Evolutionary conservation across 768 basidiomycete genomes (phyloP), one percentile per base, ranked within the genome.

Genomic region (Tubosaeta sp.): DNA sequence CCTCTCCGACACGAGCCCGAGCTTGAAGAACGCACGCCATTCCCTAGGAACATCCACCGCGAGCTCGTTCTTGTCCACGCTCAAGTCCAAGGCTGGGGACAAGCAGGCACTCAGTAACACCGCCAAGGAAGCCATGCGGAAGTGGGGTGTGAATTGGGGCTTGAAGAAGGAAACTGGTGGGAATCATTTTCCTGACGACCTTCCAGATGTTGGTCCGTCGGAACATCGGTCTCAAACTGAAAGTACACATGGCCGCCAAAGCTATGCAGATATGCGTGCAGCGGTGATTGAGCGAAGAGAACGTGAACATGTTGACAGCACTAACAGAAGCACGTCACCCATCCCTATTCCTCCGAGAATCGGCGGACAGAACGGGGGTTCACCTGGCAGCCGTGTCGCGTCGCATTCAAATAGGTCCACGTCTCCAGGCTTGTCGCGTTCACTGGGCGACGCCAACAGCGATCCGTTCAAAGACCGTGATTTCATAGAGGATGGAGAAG

Each of bases 61-160:
- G 1, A 58, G 78, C n/a, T 72, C 85, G 16, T 88, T 97, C 72
- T 79, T 95, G 43, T 82, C 88, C 16, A 84, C 86, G 22, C 76
- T 91, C 48, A 88, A 87, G 65, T 82, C 89, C 6, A 86, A 85
- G 39, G 82, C 85, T 0, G 73, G 71, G 22, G 94, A 95, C 68
- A 95, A 92, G 65, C 88, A 94, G 66, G 88, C 89, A 7, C 72
- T 95, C 41, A 85, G 84, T 57, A 86, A 88, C 59, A 83, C 88
- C 0, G 90, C 93, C 12, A 88, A 86, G 65, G 95, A 97, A 63
- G 80, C 88, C 9, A 86, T 97, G 77, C 84, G 86, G 53, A 95
- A 95, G 65, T 95, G 92, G 92, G 85, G 92, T 22, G 85, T 84
- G 26, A 91, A 83, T 52, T 94, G 91, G 86, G 74, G 80, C 12